Evolutionary conservation across 306 rosid genomes (phyloP).

Genomic region (Astragalus membranaceus): DNA sequence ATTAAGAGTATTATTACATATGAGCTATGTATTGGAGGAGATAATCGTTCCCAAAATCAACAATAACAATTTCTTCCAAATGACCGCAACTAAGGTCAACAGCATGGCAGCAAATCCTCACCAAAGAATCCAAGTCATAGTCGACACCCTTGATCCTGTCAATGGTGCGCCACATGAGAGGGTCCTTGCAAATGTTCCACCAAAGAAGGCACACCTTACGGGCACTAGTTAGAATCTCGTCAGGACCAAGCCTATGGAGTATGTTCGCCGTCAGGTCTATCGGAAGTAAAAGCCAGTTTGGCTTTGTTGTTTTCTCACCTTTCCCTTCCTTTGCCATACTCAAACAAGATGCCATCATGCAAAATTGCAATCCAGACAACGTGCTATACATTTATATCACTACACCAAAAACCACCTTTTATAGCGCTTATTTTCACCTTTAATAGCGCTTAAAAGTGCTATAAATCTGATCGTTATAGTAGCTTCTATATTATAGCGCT

Average conservation of each 20-base stretch:
- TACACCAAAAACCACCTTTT: too few species aligned
- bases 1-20: too few species aligned
- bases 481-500: too few species aligned
- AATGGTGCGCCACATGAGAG: slow-evolving; percentile 37
- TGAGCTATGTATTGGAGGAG: too few species aligned
- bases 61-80: too few species aligned
- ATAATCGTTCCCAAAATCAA: too few species aligned
- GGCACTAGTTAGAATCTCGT: background rate
- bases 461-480: too few species aligned
- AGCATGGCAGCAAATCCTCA: background rate
- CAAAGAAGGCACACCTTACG: slow-evolving; percentile 37
- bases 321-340: background rate
- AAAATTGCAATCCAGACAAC: too few species aligned
- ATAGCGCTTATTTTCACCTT: too few species aligned
- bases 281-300: background rate
- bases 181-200: slow-evolving; percentile 37
- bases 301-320: background rate
- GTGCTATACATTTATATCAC: too few species aligned
- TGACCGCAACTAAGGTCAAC: background rate
- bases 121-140: too few species aligned
- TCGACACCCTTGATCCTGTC: background rate
- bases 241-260: background rate
- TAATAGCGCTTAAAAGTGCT: too few species aligned
- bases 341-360: background rate
- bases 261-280: background rate